Conservation (phyloP, 768 basidiomycete genomes). For the Tricholoma furcatifolium region DNA sequence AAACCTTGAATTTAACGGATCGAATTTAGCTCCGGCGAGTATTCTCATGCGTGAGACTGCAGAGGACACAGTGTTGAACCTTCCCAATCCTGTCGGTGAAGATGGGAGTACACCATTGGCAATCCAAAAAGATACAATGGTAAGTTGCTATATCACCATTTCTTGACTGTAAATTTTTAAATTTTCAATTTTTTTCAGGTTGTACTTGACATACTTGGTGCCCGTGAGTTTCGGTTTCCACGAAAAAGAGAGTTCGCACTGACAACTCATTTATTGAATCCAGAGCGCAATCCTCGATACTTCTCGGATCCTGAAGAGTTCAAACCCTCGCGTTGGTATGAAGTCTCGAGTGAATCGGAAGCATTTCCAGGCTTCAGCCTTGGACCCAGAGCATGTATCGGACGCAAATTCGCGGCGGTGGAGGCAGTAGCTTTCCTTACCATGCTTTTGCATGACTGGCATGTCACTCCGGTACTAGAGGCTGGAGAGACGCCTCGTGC, state of each 20-base stretch:
- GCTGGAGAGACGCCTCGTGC: constrained; percentile 33
- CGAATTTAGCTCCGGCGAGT: constrained; percentile 33
- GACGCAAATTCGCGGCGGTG: constrained; percentile 50
- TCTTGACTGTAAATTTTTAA: too few species aligned
- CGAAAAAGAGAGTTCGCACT: background rate
- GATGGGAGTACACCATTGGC: constrained; percentile 34
- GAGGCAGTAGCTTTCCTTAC: constrained; percentile 56
- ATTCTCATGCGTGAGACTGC: constrained; percentile 39
- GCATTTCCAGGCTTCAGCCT: constrained; percentile 45
- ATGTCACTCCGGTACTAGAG: constrained; percentile 42
- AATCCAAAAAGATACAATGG: constrained; percentile 33
- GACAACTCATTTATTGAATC: background rate
- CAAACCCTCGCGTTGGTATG: constrained; percentile 51
- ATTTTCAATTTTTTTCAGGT: constrained; percentile 24
- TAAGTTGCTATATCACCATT: background rate
- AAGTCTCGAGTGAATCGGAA: constrained; percentile 37
- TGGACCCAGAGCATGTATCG: constrained; percentile 52
- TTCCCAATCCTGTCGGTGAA: constrained; percentile 38
- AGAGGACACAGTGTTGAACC: constrained; percentile 39
- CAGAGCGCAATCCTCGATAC: constrained; percentile 51
- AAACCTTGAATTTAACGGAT: background rate
- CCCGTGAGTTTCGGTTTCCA: constrained; percentile 33
- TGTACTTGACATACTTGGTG: constrained; percentile 46
- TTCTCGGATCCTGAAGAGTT: constrained; percentile 44
- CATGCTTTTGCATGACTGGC: constrained; percentile 50